These are phyloP conservation scores for Coniochaeta sp. DNA, from an alignment of 2,329 filamentous ascomycete species.

Conservation along the genomic window DNA sequence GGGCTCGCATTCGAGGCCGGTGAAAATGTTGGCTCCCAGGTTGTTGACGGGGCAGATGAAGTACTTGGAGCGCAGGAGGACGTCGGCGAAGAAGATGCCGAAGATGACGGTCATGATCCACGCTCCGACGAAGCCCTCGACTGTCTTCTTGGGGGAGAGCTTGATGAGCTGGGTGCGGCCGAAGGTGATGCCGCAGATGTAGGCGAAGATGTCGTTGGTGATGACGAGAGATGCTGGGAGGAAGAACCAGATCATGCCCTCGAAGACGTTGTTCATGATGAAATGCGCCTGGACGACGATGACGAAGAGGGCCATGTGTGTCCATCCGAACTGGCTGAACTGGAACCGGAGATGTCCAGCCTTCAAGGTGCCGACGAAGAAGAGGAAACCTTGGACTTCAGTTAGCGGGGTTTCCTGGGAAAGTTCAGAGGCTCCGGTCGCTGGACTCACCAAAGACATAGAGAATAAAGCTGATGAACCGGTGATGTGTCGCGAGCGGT, in stretches of 20 bases:
- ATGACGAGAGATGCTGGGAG: conserved; percentile 90
- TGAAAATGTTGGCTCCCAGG: conserved; percentile 87
- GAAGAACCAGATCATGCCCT: conserved; percentile 99
- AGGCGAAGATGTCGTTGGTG: conserved; percentile 97
- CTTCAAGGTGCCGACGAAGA: conserved; percentile 91
- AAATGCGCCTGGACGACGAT: conserved; percentile 98
- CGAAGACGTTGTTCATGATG: conserved; percentile 99
- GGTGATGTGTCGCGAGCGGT: conserved; percentile 91
- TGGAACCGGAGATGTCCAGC: conserved; percentile 97
- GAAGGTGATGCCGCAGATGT: conserved; percentile 95
- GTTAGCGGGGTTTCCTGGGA: conserved; percentile 18
- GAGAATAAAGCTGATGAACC: conserved; percentile 97
- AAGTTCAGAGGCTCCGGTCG: neutral
- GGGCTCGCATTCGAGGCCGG: conserved; percentile 78
- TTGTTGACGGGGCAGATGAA: conserved; percentile 98
- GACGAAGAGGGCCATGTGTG: conserved; percentile 96
- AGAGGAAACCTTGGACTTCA: conserved; percentile 70
- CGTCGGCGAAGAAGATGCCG: conserved; percentile 71
- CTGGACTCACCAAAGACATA: conserved; percentile 79
- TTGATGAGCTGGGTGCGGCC: conserved; percentile 96
- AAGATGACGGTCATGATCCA: conserved; percentile 94
- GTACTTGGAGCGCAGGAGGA: conserved; percentile 87
- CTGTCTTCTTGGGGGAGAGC: conserved; percentile 97
- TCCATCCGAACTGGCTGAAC: conserved; percentile 99
- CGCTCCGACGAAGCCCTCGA: conserved; percentile 92